These are phyloP conservation scores for Suillus alpinus DNA, from an alignment of 768 basidiomycete genomes.

Conservation along the genomic window DNA sequence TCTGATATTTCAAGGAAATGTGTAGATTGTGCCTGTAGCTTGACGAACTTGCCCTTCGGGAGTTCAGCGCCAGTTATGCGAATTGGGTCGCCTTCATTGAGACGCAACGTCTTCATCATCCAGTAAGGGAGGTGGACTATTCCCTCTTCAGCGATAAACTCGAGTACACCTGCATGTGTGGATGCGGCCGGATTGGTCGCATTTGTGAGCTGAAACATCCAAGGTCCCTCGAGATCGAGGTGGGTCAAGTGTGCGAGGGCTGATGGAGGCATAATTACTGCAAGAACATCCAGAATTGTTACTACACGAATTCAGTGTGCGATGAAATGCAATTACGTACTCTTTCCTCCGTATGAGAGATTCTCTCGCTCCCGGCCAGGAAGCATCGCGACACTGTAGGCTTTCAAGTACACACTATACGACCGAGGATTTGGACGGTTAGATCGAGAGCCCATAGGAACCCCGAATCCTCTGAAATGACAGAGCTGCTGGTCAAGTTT, in stretches of 20 bases:
- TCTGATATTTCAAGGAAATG: constrained; percentile 98
- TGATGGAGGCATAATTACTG: constrained; percentile 98
- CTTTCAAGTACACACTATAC: constrained; percentile 92
- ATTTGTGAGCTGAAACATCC: constrained; percentile 96
- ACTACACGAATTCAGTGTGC: constrained; percentile 7
- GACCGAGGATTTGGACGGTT: constrained; percentile 60
- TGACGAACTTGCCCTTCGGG: constrained; percentile 92
- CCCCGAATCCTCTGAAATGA: constrained; percentile 49
- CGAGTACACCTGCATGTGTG: constrained; percentile 96
- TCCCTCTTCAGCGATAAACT: constrained; percentile 98
- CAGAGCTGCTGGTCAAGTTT: constrained; percentile 17
- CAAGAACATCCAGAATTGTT: constrained; percentile 1
- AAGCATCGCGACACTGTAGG: constrained; percentile 94
- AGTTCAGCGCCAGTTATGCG: constrained; percentile 86
- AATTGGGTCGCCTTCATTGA: constrained; percentile 94
- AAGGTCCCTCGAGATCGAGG: constrained; percentile 86
- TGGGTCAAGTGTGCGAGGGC: constrained; percentile 84
- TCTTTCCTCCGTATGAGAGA: constrained; percentile 95
- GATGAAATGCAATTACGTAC: constrained; percentile 48
- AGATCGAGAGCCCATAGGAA: constrained; percentile 43
- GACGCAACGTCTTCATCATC: constrained; percentile 97
- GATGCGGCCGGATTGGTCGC: constrained; percentile 78
- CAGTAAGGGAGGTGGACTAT: constrained; percentile 94
- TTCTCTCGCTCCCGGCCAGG: constrained; percentile 84
- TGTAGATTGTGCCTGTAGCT: constrained; percentile 92